Evolutionary conservation across 441 rosid genomes (phyloP).

Genomic region (Breynia disticha): DNA sequence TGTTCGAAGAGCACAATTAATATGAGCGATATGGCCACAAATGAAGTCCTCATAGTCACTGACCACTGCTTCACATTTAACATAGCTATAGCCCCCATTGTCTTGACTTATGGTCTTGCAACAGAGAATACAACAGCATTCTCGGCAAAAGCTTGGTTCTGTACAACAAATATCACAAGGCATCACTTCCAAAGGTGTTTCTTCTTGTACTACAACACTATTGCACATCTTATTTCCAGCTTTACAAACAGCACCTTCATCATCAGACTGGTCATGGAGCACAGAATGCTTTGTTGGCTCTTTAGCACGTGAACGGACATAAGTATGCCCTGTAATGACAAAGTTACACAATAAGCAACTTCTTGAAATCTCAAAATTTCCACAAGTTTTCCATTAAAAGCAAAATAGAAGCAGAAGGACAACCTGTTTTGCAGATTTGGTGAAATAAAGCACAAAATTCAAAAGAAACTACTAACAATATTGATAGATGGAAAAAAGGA

Average conservation of each 20-base stretch:
- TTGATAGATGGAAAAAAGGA: no score
- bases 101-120: conserved; percentile 39
- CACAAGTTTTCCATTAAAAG: conserved; percentile 3
- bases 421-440: no score
- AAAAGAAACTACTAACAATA: no score
- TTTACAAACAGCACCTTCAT: conserved; percentile 41
- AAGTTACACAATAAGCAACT: conserved; percentile 3
- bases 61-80: conserved; percentile 61
- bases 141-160: conserved; percentile 64
- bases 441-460: no score
- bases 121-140: conserved; percentile 88
- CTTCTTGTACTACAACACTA: conserved; percentile 31
- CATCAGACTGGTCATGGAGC: conserved; percentile 26
- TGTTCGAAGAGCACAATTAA: conserved; percentile 69
- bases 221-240: conserved; percentile 62
- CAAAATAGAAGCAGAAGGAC: background rate
- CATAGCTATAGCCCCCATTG: conserved; percentile 54
- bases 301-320: conserved; percentile 21
- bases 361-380: no score
- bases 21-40: conserved; percentile 84
- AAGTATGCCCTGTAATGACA: conserved; percentile 13
- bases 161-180: conserved; percentile 78
- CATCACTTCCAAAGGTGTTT: conserved; percentile 26
- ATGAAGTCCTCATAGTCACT: conserved; percentile 42
- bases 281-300: conserved; percentile 27